A percentile compares a stretch with the other conserved stretches of the same genome.
Conservation (phyloP, 768 basidiomycete genomes). For the Trametes punicea region DNA sequence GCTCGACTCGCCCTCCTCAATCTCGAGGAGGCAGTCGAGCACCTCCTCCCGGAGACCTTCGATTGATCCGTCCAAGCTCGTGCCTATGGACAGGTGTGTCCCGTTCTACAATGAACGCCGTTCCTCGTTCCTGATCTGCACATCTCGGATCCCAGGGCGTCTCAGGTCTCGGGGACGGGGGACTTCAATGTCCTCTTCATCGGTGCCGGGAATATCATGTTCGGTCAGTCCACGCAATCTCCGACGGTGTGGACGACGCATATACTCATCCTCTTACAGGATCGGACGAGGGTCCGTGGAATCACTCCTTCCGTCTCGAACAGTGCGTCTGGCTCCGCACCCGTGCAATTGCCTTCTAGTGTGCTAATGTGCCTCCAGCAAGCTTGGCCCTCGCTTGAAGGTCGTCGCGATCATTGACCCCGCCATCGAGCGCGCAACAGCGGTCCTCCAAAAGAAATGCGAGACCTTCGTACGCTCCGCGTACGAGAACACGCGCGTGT, state of each 20-base stretch:
- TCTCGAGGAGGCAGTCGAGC: slow-evolving; percentile 21
- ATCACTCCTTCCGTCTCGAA: slow-evolving; percentile 88
- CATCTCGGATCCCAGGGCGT: too few species aligned
- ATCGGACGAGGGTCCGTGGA: slow-evolving; percentile 88
- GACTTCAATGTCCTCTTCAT: slow-evolving; percentile 94
- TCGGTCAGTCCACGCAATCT: slow-evolving; percentile 46
- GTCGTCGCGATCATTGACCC: slow-evolving; percentile 95
- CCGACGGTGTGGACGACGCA: background rate
- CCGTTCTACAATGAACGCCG: slow-evolving; percentile 8
- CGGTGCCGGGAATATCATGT: slow-evolving; percentile 98
- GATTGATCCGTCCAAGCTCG: slow-evolving; percentile 72
- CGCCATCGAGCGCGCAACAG: slow-evolving; percentile 71
- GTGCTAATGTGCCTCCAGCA: slow-evolving; percentile 45
- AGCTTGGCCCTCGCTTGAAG: slow-evolving; percentile 94
- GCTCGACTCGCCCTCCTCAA: slow-evolving; percentile 20
- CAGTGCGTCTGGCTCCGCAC: slow-evolving; percentile 48
- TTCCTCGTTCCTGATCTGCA: slow-evolving; percentile 16
- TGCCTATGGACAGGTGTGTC: slow-evolving; percentile 75
- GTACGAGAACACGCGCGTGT: slow-evolving; percentile 84
- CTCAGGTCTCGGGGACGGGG: slow-evolving; percentile 58
- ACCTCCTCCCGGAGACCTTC: slow-evolving; percentile 58
- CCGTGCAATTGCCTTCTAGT: background rate
- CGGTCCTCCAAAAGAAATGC: slow-evolving; percentile 85
- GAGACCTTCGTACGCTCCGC: slow-evolving; percentile 92
- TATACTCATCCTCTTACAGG: slow-evolving; percentile 40